Evolutionary conservation across 805 yeast genomes (phyloP), one percentile per base, ranked within the genome.

Genomic region (Sugiyamaella boreocaroliniensis): DNA sequence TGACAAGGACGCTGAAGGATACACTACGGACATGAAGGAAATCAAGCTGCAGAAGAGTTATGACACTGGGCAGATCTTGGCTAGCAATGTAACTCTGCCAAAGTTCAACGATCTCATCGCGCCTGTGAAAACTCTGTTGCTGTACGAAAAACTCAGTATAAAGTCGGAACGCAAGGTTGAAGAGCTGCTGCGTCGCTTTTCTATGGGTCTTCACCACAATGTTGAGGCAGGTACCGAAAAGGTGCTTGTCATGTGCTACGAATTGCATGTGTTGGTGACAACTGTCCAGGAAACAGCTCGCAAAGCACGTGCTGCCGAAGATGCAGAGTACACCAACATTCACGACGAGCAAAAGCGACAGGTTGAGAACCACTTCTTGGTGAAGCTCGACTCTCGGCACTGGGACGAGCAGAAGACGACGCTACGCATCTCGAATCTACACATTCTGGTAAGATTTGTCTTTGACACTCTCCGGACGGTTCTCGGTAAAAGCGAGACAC

Each of bases 1-100:
- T 64, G 98, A 93, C 63, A 92, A 93, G 65, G 98, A 93, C 58
- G 90, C 93, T 4, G 97, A 89, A 56, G 96, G 89, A 16, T 92
- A 93, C 63, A 79, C 79, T 49, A 83, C 87, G 29, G 82, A 83
- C 56, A 86, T 89, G 82, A 86, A 85, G 61, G 99, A 92, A 72
- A 92, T 93, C 37, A 90, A 89, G 65, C 83, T 81, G 58, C 88
- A 87, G 64, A 89, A 89, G 70, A 85, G 96, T 73, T 86, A 73
- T 64, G 98, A 93, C 60, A 81, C 93, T 4, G 95, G 85, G 26
- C 96, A 90, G 68, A 71, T 89, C 16, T 64, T 92, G 46, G 78
- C 96, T 0, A 68, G 80, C 14, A 80, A 81, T 62, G 77, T 92
- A 37, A 72, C 78, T 14, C 71, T 89, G 53, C 68, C 75, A 4